Percentiles rank a stretch among this genome's conserved stretches.
These are phyloP conservation scores for Leishmania amazonensis DNA, from an alignment of 208 protist genomes.

Conservation along the genomic window DNA sequence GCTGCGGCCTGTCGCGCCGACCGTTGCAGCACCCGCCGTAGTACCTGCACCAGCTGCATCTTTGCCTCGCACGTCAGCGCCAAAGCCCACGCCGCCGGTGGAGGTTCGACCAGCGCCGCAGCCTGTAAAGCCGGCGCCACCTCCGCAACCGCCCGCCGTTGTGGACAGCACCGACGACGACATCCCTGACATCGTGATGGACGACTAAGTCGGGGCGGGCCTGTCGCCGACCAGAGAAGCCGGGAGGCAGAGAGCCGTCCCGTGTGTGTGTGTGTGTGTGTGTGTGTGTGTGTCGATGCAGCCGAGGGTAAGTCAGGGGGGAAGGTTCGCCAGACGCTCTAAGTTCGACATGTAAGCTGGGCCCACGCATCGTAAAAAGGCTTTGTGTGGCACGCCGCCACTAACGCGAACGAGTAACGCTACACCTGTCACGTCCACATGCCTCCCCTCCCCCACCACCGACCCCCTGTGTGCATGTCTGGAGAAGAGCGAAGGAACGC, in stretches of 20 bases:
- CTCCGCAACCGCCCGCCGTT: background rate
- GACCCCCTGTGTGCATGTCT: background rate
- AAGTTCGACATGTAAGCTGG: background rate
- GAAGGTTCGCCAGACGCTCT: background rate
- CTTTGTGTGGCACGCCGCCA: background rate
- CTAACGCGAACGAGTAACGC: background rate
- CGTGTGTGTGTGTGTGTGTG: background rate
- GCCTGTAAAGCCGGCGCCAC: background rate
- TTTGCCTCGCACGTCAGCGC: background rate
- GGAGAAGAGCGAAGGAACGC: background rate
- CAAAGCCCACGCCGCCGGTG: background rate
- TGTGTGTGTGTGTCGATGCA: background rate
- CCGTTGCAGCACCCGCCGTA: background rate
- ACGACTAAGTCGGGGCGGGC: conserved; percentile 34
- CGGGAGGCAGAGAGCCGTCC: background rate
- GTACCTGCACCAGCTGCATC: background rate
- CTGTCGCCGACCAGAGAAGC: background rate
- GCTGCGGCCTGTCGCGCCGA: background rate
- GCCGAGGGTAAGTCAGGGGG: background rate
- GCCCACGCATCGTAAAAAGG: background rate
- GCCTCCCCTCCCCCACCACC: background rate
- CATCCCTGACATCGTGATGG: conserved; percentile 67
- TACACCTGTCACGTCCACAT: background rate
- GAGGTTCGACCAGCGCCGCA: conserved; percentile 1
- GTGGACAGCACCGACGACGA: conserved; percentile 39